These are phyloP conservation scores for Paxillus ammoniavirescens DNA, from an alignment of 768 basidiomycete genomes.

Conservation along the genomic window DNA sequence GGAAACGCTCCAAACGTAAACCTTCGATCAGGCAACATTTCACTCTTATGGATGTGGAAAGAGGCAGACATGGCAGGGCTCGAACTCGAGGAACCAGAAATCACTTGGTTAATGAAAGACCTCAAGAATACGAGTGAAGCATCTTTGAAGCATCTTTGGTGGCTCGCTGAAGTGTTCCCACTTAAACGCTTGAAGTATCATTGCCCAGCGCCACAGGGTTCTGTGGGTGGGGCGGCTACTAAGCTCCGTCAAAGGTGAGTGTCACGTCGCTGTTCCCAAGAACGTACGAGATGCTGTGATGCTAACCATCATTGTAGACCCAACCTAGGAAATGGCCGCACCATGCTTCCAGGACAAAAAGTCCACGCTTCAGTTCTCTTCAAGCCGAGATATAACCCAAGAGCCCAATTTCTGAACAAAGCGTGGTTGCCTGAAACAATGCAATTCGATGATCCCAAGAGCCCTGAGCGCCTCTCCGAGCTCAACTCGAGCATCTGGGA, in stretches of 20 bases:
- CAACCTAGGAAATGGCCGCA: not conserved
- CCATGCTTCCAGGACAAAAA: conserved; percentile 9
- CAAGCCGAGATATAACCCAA: conserved; percentile 3
- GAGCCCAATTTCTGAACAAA: conserved; percentile 5
- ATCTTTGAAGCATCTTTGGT: not conserved
- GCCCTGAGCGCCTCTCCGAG: conserved; percentile 1
- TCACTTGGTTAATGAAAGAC: conserved; percentile 6
- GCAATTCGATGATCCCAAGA: conserved; percentile 6
- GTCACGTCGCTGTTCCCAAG: not conserved
- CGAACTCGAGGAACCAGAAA: conserved; percentile 5
- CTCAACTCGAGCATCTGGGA: conserved; percentile 2
- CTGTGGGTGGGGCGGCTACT: not conserved
- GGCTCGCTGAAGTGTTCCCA: conserved; percentile 2
- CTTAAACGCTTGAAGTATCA: conserved; percentile 5
- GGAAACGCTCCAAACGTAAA: conserved; percentile 11
- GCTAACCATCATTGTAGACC: not conserved
- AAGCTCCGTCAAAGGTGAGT: not conserved
- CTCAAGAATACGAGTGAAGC: conserved; percentile 5
- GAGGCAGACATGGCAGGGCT: conserved; percentile 23
- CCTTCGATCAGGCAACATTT: conserved; percentile 9
- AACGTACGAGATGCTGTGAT: not conserved
- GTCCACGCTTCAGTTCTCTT: conserved; percentile 11
- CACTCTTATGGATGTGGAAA: conserved; percentile 27
- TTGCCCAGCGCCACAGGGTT: not conserved
- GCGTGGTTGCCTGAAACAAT: conserved; percentile 1